Conservation (phyloP, 805 yeast species). For the Candida pseudoglaebosa region DNA sequence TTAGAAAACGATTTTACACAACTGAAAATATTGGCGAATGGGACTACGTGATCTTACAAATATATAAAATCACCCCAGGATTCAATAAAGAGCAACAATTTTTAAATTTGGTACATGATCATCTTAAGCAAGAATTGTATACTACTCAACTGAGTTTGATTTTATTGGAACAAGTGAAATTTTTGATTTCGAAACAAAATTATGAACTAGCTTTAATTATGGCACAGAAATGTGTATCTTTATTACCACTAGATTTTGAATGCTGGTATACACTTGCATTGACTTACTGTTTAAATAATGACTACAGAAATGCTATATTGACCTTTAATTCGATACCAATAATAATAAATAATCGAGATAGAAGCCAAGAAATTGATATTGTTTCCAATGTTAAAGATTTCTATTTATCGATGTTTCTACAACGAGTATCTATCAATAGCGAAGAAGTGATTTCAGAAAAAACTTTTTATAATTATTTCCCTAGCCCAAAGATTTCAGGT, state of each 20-base stretch:
- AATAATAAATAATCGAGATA: slow-evolving; percentile 41
- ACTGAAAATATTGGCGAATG: slow-evolving; percentile 14
- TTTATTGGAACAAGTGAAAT: slow-evolving; percentile 60
- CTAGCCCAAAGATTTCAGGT: slow-evolving; percentile 16
- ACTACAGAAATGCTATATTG: slow-evolving; percentile 57
- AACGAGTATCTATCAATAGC: slow-evolving; percentile 11
- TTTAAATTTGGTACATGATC: slow-evolving; percentile 20
- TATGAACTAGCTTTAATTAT: slow-evolving; percentile 53
- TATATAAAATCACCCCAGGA: slow-evolving; percentile 21
- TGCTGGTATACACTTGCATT: slow-evolving; percentile 67
- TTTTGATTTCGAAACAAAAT: slow-evolving; percentile 52
- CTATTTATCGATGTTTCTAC: slow-evolving; percentile 18
- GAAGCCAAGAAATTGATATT: slow-evolving; percentile 22
- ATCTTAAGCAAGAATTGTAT: slow-evolving; percentile 11
- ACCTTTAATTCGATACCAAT: slow-evolving; percentile 76
- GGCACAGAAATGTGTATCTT: slow-evolving; percentile 56
- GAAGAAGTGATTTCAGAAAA: slow-evolving; percentile 27
- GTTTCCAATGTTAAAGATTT: slow-evolving; percentile 25
- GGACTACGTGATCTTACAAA: slow-evolving; percentile 21
- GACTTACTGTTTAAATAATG: slow-evolving; percentile 52
- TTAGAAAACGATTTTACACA: slow-evolving; percentile 15
- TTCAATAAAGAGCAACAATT: slow-evolving; percentile 20
- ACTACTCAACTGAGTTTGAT: slow-evolving; percentile 54
- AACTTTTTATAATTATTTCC: slow-evolving; percentile 25
- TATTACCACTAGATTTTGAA: slow-evolving; percentile 73